These are phyloP conservation scores for Pythium myriotylum DNA, from an alignment of 352 stramenopile genomes.

Conservation along the genomic window DNA sequence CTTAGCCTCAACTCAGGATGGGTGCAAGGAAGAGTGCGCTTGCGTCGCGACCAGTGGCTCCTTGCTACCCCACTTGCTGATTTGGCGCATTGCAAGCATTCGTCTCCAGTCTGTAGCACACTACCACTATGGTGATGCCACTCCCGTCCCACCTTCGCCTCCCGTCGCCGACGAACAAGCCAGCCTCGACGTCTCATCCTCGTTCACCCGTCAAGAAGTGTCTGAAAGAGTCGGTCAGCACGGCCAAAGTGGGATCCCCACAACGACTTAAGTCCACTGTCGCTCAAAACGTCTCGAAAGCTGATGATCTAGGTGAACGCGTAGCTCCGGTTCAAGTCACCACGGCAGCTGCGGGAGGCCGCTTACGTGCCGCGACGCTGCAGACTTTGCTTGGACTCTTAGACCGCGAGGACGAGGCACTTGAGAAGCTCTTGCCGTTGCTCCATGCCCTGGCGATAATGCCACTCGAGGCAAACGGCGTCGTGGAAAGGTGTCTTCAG, in stretches of 20 bases:
- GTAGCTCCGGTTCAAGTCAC: not conserved
- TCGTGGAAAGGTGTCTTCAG: constrained; percentile 43
- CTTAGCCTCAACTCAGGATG: constrained; percentile 7
- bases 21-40: too few relatives aligned
- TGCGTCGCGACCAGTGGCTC: too few relatives aligned
- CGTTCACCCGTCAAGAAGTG: constrained; percentile 70
- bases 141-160: constrained; percentile 23
- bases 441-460: constrained; percentile 46
- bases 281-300: not conserved
- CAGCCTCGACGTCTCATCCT: not conserved
- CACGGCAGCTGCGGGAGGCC: not conserved
- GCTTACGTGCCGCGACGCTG: constrained; percentile 42
- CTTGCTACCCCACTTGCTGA: too few relatives aligned
- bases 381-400: constrained; percentile 56
- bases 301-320: too few relatives aligned
- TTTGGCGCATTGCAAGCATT: not conserved
- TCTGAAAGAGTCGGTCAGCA: constrained; percentile 23
- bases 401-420: constrained; percentile 51
- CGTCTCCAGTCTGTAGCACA: not conserved
- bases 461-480: constrained; percentile 40
- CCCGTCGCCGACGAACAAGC: constrained; percentile 6
- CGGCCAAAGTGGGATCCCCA: constrained; percentile 15
- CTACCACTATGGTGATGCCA: constrained; percentile 28
- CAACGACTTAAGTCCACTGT: constrained; percentile 25
- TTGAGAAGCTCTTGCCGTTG: constrained; percentile 52